Evolutionary conservation across 495 filamentous ascomycete genomes (phyloP), one percentile per base, ranked within the genome.

Genomic region (Pseudoneurospora amorphoporcata): DNA sequence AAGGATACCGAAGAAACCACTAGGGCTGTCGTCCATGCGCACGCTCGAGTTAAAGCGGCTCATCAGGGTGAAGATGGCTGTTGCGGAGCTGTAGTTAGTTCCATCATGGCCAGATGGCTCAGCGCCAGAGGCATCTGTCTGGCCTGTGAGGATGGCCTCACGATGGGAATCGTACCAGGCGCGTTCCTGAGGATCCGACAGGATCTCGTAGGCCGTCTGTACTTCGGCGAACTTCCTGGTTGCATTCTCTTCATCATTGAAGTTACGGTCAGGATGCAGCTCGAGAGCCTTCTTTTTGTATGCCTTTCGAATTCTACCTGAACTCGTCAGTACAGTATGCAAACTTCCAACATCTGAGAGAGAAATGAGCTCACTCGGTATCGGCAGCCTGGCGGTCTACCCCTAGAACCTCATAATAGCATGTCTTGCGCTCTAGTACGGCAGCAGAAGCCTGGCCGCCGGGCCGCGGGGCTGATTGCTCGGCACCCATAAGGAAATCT

Each of bases 81-180:
- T 87, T 23, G 92, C 86, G 16, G 91, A 94, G 14, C 93, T 97
- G 74, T 95, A 81, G 8, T 86, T 86, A 40, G 88, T 82, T 76
- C 92, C 88, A 70, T 90, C 83, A 38, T 89, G 89, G 75, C 88
- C 92, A 53, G 85, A 81, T 47, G 82, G 79, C 9, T 74, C 81
- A 19, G 79, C 81, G 16, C 75, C 82, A 40, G 82, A 80, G 17
- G 79, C 80, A 53, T 80, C 85, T 65, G 89, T 85, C 69, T 88
- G 85, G 16, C 88, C 90, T 3, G 88, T 86, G 69, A 98, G 83
- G 68, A 98, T 94, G 16, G 89, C 90, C 74, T 94, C 91, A 69
- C 93, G 91, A 77, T 99, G 95, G 32, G 93, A 92, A 77, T 99
- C 95, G 81, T 99, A 99, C 95, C 95, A 98, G 9, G 94, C 91